These are phyloP conservation scores for Dioscorea cayenensis DNA, from an alignment of 116 monocot species.

Conservation along the genomic window DNA sequence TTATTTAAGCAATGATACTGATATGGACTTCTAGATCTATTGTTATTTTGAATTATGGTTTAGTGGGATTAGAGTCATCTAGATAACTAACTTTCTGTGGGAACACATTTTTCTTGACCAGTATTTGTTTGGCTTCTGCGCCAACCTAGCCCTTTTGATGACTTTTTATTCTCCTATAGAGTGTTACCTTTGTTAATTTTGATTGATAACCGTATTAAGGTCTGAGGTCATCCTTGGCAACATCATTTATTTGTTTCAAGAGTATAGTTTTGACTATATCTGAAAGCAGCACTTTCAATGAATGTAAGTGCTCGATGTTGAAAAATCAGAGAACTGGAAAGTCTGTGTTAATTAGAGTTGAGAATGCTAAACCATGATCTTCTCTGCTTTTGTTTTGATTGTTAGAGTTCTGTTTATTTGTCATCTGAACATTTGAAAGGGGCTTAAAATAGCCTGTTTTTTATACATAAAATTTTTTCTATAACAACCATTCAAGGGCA, in stretches of 20 bases:
- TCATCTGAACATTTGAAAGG: background rate
- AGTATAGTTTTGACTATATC: background rate
- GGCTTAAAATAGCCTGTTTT: background rate
- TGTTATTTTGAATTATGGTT: no score
- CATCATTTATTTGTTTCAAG: background rate
- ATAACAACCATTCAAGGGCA: background rate
- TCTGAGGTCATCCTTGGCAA: background rate
- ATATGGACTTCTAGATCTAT: no score
- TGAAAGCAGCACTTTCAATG: background rate
- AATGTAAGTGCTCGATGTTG: background rate
- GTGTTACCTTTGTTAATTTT: background rate
- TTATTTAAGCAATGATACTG: no score
- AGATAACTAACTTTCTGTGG: no score
- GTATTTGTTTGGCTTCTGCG: no score
- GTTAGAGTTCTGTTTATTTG: background rate
- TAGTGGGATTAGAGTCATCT: no score
- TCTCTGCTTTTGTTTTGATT: background rate
- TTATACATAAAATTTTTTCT: background rate
- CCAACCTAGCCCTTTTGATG: no score
- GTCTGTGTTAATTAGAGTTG: background rate
- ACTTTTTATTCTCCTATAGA: conserved; percentile 2
- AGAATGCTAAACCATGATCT: background rate
- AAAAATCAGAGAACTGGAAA: background rate
- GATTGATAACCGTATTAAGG: background rate
- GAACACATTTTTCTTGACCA: no score